Base-by-base conservation (phyloP, 2,329 filamentous ascomycete species). In the Lachnellula occidentalis region DNA sequence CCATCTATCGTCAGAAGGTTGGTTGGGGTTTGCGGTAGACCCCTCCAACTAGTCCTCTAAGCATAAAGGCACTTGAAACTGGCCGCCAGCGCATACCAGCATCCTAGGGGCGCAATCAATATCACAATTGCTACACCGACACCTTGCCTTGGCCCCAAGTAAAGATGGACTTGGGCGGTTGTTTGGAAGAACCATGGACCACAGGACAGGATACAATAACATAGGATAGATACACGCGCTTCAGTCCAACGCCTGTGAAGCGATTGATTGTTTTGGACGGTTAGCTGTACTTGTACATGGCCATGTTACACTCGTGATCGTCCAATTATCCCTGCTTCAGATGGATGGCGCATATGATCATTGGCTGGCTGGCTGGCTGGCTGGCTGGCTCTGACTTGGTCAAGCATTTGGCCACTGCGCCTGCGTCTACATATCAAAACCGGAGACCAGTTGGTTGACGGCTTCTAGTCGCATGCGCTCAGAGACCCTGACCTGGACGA, bases 331-430 rank as follows among this genome's bases (percentile, higher is more conserved):
- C 59, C 24, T 57, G 59, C 36, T 42, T 48, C 57, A 58, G 61
- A 64, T 56, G 58, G 27, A 60, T 57, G 65, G 60, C 58, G 65
- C 59, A 65, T 62, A 53, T 49, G 43, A 57, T 62, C 56, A 68
- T 66, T 67, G 66, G 64, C 54, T 60, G 57, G 54, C 41, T 67
- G 66, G n/a, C n/a, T n/a, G n/a, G n/a, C n/a, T 67, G 66, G 64
- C 54, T 60, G 57, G 64, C 55, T 60, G 57, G 53, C 42, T 54
- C 51, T 53, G 52, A 56, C 58, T 57, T 59, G 57, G 58, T 65
- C 63, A 63, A 64, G 65, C 61, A 65, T 61, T 65, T 62, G 62
- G 60, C 65, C 61, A 60, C 60, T 64, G 61, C 57, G 39, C 60
- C 56, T 58, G n/a, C n/a, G n/a, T n/a, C n/a, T n/a, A n/a, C n/a